Percentiles rank a stretch among this genome's conserved stretches.
These are phyloP conservation scores for Aspergillus fructus DNA, from an alignment of 2,329 filamentous ascomycete genomes.

Conservation along the genomic window DNA sequence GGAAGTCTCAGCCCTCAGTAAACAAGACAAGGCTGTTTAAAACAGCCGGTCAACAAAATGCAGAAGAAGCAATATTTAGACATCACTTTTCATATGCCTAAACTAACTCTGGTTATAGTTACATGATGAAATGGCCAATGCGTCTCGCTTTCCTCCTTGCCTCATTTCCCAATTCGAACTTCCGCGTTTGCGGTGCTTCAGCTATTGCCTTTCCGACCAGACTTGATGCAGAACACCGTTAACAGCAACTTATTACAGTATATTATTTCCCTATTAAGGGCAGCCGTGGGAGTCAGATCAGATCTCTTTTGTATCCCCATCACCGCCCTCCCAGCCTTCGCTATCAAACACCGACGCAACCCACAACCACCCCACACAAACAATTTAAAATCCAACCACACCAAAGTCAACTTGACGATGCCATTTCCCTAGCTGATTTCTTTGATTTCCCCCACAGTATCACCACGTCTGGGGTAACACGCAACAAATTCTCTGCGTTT, in stretches of 20 bases:
- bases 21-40: neutral
- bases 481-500: neutral
- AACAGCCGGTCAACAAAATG: neutral
- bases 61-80: neutral
- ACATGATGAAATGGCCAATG: neutral
- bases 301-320: neutral
- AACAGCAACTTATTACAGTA: neutral
- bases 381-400: neutral
- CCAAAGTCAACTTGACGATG: neutral
- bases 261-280: neutral
- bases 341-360: neutral
- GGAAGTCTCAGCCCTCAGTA: neutral
- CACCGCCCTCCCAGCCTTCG: neutral
- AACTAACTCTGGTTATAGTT: neutral
- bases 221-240: neutral
- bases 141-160: neutral
- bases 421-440: neutral
- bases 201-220: neutral
- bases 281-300: neutral
- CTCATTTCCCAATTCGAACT: neutral
- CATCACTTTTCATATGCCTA: neutral
- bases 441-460: neutral
- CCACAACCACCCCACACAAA: neutral
- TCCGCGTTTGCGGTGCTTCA: neutral
- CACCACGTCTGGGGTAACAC: neutral